Evolutionary conservation across 108 stramenopile genomes (phyloP), one percentile per base, ranked within the genome.

Genomic region (Skeletonema tropicum): DNA sequence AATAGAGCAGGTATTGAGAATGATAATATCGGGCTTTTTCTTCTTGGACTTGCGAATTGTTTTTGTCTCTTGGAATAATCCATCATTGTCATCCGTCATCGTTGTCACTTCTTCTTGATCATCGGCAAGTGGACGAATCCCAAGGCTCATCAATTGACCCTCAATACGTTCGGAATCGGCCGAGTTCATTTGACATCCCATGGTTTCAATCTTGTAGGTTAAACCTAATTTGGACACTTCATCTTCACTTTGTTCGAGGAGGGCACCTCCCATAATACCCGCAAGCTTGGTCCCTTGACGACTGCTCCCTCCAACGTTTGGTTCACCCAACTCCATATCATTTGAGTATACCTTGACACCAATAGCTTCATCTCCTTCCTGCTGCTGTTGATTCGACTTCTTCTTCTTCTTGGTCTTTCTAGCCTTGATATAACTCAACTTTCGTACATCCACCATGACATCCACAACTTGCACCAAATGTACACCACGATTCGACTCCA

Each of bases 121-220:
- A 8, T 25, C 23, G 6, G 29, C 15, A 8, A 84, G 57, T 10
- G 91, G 91, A 26, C 84, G 83, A 23, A 96, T 86, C 17, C 97
- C 97, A 23, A 98, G 84, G 60, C 76, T 93, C 59, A 75, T 61
- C 69, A 99, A 83, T 61, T 97, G 96, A 29, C 97, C 98, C 71
- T 96, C 97, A 60, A 99, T 95, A 35, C 98, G 80, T 85, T 99
- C 98, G 36, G 91, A 93, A 74, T 99, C 98, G 5, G 98, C 97
- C 25, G 91, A 71, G 73, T 99, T 99, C 98, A 99, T 99, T 86
- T 98, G 97, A 73, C 98, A 99, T 13, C 98, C 97, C 90, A 93
- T 95, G 1, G 92, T 93, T 71, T 94, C 90, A 63, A 96, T 82
- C 58, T 88, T 87, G 66, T 94, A 96, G 9, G 89, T 92, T 62